Percentiles rank a stretch among this genome's conserved stretches.
phyloP scores from a whole-genome alignment of 1,284 basidiomycete species.

The Cerrena zonata region DNA sequence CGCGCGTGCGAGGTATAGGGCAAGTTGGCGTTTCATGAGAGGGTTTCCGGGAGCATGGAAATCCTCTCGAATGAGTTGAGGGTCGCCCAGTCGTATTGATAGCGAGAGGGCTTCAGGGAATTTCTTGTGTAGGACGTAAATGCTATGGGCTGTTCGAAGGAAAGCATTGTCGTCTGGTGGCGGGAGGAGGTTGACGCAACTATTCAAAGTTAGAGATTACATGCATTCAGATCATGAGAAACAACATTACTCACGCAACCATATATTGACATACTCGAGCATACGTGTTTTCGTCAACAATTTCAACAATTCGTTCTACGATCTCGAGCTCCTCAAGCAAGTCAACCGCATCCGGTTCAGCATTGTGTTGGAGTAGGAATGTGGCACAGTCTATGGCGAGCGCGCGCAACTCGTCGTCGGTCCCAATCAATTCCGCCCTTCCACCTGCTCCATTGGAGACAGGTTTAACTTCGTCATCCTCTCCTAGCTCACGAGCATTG shows the following conservation, averaged over 20 bases:
- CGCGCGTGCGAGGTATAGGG: conserved; percentile 88
- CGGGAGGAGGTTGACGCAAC: conserved; percentile 86
- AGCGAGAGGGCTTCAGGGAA: conserved; percentile 89
- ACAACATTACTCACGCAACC: conserved; percentile 63
- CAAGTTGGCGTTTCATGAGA: conserved; percentile 93
- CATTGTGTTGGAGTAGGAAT: conserved; percentile 92
- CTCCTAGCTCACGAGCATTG: conserved; percentile 41
- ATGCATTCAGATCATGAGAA: conserved; percentile 6
- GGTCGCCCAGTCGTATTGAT: conserved; percentile 82
- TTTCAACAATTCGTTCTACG: conserved; percentile 68
- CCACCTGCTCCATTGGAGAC: conserved; percentile 15
- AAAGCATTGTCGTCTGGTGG: conserved; percentile 92
- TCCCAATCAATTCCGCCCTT: conserved; percentile 35
- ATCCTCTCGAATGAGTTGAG: conserved; percentile 75
- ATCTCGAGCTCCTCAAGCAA: conserved; percentile 92
- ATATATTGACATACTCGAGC: conserved; percentile 96
- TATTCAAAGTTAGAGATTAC: conserved; percentile 25
- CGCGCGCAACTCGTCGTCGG: conserved; percentile 67
- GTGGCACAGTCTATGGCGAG: conserved; percentile 85
- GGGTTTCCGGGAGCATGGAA: conserved; percentile 84
- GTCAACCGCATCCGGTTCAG: conserved; percentile 97
- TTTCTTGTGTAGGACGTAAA: conserved; percentile 85
- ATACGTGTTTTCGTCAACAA: conserved; percentile 87
- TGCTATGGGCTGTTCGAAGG: conserved; percentile 82
- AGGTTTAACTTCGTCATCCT: conserved; percentile 41